A percentile compares a stretch with the other conserved stretches of the same genome.
phyloP scores from a whole-genome alignment of 176 grass and related monocot species.

The Triticum dicoccoides region DNA sequence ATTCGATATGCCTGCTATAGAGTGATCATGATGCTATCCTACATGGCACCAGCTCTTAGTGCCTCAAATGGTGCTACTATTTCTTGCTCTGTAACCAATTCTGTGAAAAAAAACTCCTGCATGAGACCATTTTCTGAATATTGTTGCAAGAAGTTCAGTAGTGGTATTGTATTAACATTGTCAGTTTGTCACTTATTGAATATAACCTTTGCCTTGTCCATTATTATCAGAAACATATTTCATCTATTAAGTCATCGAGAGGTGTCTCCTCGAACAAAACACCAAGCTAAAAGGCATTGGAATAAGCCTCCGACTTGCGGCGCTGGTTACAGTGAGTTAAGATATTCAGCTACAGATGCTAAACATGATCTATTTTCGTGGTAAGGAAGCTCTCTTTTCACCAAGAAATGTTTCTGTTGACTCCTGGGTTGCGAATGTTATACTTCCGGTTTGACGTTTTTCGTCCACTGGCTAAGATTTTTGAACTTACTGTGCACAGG shows the following conservation, averaged over 20 bases:
- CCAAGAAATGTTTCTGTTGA: slow-evolving; percentile 13
- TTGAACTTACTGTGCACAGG: slow-evolving; percentile 50
- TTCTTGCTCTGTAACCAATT: background rate
- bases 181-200: slow-evolving; percentile 14
- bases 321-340: slow-evolving; percentile 34
- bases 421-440: background rate
- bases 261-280: slow-evolving; percentile 74
- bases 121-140: background rate
- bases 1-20: background rate
- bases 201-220: slow-evolving; percentile 14
- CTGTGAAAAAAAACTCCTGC: background rate
- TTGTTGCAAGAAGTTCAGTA: background rate
- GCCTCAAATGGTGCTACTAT: background rate
- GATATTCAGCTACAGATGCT: slow-evolving; percentile 61
- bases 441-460: background rate
- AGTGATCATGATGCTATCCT: background rate
- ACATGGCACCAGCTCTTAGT: background rate
- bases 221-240: slow-evolving; percentile 68
- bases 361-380: slow-evolving; percentile 83
- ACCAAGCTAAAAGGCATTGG: slow-evolving; percentile 75
- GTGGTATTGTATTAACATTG: slow-evolving; percentile 4
- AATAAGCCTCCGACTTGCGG: slow-evolving; percentile 30
- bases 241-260: slow-evolving; percentile 82
- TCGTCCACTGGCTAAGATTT: background rate
- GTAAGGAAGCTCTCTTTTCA: slow-evolving; percentile 43